Base-by-base conservation (phyloP, 2,329 filamentous ascomycete genomes). In the Cercospora sojina region DNA sequence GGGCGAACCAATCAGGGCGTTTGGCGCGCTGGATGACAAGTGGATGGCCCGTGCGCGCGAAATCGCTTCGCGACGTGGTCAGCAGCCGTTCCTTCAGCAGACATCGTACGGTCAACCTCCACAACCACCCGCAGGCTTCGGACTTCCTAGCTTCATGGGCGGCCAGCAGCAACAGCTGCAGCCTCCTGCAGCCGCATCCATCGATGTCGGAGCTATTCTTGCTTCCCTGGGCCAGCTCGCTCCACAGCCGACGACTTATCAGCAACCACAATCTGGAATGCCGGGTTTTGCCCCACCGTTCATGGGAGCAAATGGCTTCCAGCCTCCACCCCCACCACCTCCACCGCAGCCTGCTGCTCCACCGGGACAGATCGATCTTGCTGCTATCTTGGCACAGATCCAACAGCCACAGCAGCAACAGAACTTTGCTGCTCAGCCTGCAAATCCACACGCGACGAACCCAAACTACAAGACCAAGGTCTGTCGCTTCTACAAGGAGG, bases 401-500 rank as follows among this genome's bases (percentile, higher is more conserved):
- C 57, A 68, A 25, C 53, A 66, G 13, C 41, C 69, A 18, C 53
- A 67, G 4, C 67, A 70, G 59, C 72, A 73, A 60, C 71, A 69
- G 63, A 67, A 65, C 74, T 75, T 56, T 18, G 74, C 70, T 65
- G 75, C 77, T 6, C 77, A 79, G 16, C 75, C 71, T 63, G 47
- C 69, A 72, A 29, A 74, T 66, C 51, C 67, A 70, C 66, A 64
- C 57, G 49, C 58, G 66, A 62, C 64, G 64, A 72, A 75, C 25
- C 73, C 70, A 8, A 68, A 70, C 35, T 78, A 74, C 69, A 74
- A 75, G 71, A 77, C 74, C 4, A 74, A 74, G 64, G 75, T 80
- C 9, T 87, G 85, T 75, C 80, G 81, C 65, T 87, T 83, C 74
- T 87, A 81, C 81, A 77, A 81, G 38, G 80, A 84, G 66, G 84